Evolutionary conservation across 768 basidiomycete genomes (phyloP).

Genomic region (Mycena galericulata): DNA sequence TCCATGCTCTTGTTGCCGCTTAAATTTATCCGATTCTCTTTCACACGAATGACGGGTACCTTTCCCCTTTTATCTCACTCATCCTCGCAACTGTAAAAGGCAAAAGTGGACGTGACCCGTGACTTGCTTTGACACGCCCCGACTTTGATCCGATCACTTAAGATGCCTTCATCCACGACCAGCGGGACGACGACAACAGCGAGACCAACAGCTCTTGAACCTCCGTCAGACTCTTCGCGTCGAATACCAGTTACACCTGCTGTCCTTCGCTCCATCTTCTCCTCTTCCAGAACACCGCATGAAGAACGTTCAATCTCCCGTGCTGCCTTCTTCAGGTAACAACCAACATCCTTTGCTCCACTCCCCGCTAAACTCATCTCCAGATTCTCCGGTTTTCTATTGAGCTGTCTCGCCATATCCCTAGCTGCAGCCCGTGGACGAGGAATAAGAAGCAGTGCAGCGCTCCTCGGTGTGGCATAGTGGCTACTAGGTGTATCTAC

Average conservation of each 20-base stretch:
- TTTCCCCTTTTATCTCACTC: background rate
- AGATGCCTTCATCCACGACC: slow-evolving; percentile 64
- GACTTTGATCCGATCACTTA: slow-evolving; percentile 4
- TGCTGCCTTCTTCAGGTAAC: slow-evolving; percentile 87
- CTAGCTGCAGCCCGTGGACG: slow-evolving; percentile 78
- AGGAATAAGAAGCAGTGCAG: slow-evolving; percentile 74
- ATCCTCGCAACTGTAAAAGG: slow-evolving; percentile 18
- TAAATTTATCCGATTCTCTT: background rate
- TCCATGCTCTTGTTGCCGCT: slow-evolving; percentile 90
- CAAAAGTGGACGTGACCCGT: too few relatives aligned
- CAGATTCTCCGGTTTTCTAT: slow-evolving; percentile 85
- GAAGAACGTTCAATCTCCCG: slow-evolving; percentile 89
- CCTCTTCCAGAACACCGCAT: slow-evolving; percentile 83
- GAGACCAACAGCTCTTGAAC: slow-evolving; percentile 53
- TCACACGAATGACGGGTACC: background rate
- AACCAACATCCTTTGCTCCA: slow-evolving; percentile 11
- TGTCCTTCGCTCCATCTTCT: slow-evolving; percentile 85
- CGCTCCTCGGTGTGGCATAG: slow-evolving; percentile 75
- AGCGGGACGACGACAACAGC: slow-evolving; percentile 62
- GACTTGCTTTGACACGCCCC: too few relatives aligned
- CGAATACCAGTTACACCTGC: slow-evolving; percentile 88
- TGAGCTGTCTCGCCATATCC: slow-evolving; percentile 87
- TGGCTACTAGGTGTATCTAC: slow-evolving; percentile 32
- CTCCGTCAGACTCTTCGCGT: slow-evolving; percentile 60
- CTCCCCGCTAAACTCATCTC: slow-evolving; percentile 9